Base-by-base conservation (phyloP, 495 filamentous ascomycete genomes). In the Halenospora varia region DNA sequence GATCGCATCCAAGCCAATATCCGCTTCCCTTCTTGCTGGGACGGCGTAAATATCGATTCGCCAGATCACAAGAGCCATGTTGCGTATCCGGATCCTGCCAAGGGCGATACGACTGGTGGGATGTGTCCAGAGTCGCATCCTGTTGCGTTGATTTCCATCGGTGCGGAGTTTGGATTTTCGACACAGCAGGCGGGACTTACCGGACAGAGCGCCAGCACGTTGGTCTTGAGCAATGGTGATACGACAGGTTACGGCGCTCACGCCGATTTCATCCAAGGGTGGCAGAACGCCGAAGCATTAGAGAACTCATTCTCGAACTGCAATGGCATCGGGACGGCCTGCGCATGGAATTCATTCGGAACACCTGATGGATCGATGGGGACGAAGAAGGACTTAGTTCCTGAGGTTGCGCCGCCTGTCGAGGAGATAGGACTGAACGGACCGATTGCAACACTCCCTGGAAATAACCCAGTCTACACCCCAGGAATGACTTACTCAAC, bases 11-110 rank as follows among this genome's bases (percentile, higher is more conserved):
- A 35, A 13, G 4, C 13, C 6, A 35, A 95, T 63, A 67, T 95
- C 48, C 85, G 88, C 80, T 96, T 96, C 73, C 91, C 91, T 2
- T 89, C 87, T 0, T 96, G 91, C 80, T 95, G 91, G 91, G 88
- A 95, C 66, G 90, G 91, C 29, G 77, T 84, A 55, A 79, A 90
- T 10, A 73, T 85, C 40, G 79, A 82, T 49, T 52, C 39, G 10
- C 23, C 42, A 13, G 71, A 79, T 56, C 79, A 87, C 66, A 75
- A 76, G 62, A 74, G 73, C 11, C 84, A 87, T 57, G 29, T 35
- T 13, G 29, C 29, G 29, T 35, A 35, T 13, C 29, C 29, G 6
- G 29, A 35, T 35, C 29, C 29, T 13, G 57, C 51, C 10, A 24
- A 39, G 15, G 66, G 58, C 24, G 66, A 69, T 26, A 75, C 68